These are phyloP conservation scores for Leucosporidium yakuticum DNA, from an alignment of 768 basidiomycete species.

Conservation along the genomic window DNA sequence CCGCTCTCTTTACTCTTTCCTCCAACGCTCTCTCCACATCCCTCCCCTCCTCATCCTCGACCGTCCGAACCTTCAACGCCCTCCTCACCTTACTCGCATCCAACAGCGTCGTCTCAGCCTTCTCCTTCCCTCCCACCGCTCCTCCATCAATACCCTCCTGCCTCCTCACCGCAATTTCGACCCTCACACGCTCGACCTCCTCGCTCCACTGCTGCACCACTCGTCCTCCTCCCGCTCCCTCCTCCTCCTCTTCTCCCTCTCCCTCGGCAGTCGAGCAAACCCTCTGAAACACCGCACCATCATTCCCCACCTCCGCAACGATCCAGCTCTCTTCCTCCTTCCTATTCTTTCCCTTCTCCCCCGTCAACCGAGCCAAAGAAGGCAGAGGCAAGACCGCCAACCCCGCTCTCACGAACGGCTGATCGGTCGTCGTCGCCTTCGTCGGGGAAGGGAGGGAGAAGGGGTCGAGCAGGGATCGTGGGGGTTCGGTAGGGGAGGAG, in stretches of 20 bases:
- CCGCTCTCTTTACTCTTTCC: no score
- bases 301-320: neutral
- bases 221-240: neutral
- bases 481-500: neutral
- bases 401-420: neutral
- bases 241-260: neutral
- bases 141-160: neutral
- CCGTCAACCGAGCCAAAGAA: no score
- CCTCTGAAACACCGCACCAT: neutral
- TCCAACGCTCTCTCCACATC: no score
- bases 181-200: neutral
- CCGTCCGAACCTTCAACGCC: no score
- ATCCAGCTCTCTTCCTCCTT: neutral
- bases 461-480: slow-evolving; percentile 18
- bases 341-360: no score
- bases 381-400: slow-evolving; percentile 1
- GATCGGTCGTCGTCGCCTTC: neutral
- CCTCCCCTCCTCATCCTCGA: no score
- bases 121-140: no score
- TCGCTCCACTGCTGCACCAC: neutral
- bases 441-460: slow-evolving; percentile 1
- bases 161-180: neutral
- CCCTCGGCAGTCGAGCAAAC: neutral
- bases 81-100: no score
- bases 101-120: no score